Evolutionary conservation across 768 basidiomycete species (phyloP).

Genomic region (Suillus tomentosus): DNA sequence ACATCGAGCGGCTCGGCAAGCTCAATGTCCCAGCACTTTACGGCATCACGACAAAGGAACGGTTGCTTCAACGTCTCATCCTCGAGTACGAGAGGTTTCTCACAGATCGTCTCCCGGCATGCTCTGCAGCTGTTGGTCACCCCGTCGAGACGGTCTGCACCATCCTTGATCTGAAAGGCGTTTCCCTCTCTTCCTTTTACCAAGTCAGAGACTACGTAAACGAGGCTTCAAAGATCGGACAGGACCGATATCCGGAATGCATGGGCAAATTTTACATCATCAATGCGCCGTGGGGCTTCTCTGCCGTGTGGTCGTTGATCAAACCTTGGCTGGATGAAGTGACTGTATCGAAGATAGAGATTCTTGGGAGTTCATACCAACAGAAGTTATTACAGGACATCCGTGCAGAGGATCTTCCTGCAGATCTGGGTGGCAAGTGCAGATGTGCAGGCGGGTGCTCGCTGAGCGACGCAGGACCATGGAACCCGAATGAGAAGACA

Average conservation of each 20-base stretch:
- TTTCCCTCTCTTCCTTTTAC: conserved; percentile 77
- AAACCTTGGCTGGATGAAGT: conserved; percentile 95
- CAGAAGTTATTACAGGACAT: conserved; percentile 81
- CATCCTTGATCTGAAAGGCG: conserved; percentile 85
- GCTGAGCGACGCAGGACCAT: conserved; percentile 89
- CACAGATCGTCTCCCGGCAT: conserved; percentile 77
- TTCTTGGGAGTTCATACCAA: conserved; percentile 74
- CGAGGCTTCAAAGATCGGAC: conserved; percentile 74
- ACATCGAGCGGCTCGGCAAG: conserved; percentile 90
- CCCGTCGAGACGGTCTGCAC: conserved; percentile 97
- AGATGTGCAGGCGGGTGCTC: conserved; percentile 80
- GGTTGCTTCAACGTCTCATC: conserved; percentile 87
- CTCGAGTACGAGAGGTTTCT: conserved; percentile 92
- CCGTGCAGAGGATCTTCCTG: conserved; percentile 78
- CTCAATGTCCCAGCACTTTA: conserved; percentile 88
- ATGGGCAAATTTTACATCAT: conserved; percentile 99
- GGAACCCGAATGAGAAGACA: conserved; percentile 51
- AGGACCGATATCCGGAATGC: conserved; percentile 88
- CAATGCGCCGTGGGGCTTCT: conserved; percentile 94
- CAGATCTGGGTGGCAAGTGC: conserved; percentile 83
- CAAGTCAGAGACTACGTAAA: conserved; percentile 91
- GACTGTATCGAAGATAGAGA: conserved; percentile 93
- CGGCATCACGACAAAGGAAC: conserved; percentile 78
- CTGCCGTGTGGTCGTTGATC: conserved; percentile 83
- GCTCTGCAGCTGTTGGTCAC: conserved; percentile 70